These are phyloP conservation scores for Canavalia ensiformis DNA, from an alignment of 306 rosid genomes.

Conservation along the genomic window DNA sequence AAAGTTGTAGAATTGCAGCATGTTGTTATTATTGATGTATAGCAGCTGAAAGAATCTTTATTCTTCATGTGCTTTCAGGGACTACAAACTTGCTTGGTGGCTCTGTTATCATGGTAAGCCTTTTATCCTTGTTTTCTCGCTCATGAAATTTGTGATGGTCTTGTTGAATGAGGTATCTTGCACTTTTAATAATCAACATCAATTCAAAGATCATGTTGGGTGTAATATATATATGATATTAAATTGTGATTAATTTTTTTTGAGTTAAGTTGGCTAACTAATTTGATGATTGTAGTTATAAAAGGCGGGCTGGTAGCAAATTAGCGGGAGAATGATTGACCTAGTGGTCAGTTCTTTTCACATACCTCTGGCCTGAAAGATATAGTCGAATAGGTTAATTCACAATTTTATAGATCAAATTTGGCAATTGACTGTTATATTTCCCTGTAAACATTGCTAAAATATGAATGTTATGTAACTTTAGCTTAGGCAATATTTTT, in stretches of 20 bases:
- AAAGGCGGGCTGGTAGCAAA: not conserved
- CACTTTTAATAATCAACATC: not conserved
- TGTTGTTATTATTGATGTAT: slow-evolving; percentile 35
- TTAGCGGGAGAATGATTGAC: not conserved
- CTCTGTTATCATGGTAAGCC: slow-evolving; percentile 83
- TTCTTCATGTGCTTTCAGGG: slow-evolving; percentile 70
- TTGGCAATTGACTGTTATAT: not conserved
- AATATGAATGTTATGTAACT: not conserved
- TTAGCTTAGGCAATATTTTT: not conserved
- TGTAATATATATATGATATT: not conserved
- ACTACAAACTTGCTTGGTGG: slow-evolving; percentile 98
- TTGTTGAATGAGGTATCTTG: not conserved
- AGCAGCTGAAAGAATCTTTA: slow-evolving; percentile 50
- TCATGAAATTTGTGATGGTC: slow-evolving; percentile 24
- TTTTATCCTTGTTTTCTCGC: slow-evolving; percentile 25
- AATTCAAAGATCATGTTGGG: not conserved
- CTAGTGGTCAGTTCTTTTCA: not conserved
- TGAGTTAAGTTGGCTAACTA: not conserved
- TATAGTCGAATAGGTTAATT: not conserved
- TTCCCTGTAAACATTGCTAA: not conserved
- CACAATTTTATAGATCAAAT: not conserved
- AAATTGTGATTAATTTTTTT: not conserved
- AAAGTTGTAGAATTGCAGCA: slow-evolving; percentile 10
- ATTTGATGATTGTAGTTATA: not conserved
- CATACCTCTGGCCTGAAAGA: not conserved